These are phyloP conservation scores for Leishmania braziliensis DNA, from an alignment of 208 protist genomes.

Conservation along the genomic window DNA sequence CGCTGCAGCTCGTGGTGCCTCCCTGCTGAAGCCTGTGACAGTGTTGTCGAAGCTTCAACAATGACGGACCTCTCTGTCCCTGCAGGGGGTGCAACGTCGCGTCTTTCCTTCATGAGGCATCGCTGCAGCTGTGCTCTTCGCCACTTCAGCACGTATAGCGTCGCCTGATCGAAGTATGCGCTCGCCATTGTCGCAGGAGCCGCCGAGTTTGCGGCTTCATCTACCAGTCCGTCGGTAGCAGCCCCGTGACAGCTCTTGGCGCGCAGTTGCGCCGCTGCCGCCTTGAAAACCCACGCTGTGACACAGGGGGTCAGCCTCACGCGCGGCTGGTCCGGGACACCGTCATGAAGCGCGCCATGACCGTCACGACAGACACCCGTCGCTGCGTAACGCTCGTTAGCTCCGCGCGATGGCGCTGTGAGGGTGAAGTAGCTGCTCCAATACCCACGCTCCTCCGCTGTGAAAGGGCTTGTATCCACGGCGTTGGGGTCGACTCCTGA, in stretches of 20 bases:
- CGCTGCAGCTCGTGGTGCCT: neutral
- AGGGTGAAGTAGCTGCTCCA: conserved; percentile 24
- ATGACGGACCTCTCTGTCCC: neutral
- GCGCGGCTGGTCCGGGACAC: neutral
- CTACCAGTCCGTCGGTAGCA: neutral
- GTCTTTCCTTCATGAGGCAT: neutral
- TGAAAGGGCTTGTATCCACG: neutral
- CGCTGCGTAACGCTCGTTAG: neutral
- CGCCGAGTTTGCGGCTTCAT: neutral
- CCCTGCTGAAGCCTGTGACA: neutral
- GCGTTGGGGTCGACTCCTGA: neutral
- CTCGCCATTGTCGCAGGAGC: neutral
- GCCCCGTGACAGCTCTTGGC: neutral
- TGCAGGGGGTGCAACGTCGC: neutral
- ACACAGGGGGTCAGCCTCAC: conserved; percentile 20
- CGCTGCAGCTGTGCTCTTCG: conserved; percentile 19
- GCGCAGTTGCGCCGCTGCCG: conserved; percentile 12
- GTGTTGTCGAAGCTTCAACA: neutral
- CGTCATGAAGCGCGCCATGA: neutral
- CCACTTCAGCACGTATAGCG: conserved; percentile 22
- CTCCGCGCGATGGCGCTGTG: neutral
- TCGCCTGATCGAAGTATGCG: conserved; percentile 13
- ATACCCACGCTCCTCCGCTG: conserved; percentile 11
- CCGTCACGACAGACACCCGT: neutral
- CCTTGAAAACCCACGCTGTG: conserved; percentile 19